Conservation (phyloP, 1,284 basidiomycete species). For the Flammula alnicola region DNA sequence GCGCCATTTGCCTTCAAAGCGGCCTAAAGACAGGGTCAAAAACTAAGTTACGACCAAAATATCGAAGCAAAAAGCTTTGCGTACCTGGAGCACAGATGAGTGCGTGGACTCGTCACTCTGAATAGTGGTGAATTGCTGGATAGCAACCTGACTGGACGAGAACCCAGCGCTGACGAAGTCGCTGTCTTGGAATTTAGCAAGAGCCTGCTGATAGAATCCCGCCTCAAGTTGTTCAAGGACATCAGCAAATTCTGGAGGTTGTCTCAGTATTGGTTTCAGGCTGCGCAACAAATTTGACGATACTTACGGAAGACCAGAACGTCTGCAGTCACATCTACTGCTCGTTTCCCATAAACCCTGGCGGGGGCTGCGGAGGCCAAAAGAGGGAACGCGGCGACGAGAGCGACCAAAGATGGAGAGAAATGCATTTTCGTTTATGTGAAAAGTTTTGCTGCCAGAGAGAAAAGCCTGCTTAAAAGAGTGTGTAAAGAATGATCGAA, state of each 20-base stretch:
- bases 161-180: constrained; percentile 78
- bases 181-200: constrained; percentile 64
- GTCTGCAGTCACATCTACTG: constrained; percentile 45
- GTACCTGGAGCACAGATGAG: constrained; percentile 53
- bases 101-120: constrained; percentile 70
- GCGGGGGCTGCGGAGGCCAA: constrained; percentile 58
- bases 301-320: constrained; percentile 64
- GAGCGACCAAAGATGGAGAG: constrained; percentile 46
- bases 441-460: constrained; percentile 41
- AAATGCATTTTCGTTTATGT: constrained; percentile 53
- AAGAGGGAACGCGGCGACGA: constrained; percentile 48
- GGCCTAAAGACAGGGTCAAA: constrained; percentile 35
- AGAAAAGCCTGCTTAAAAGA: constrained; percentile 52
- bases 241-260: constrained; percentile 68
- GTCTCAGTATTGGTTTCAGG: background rate
- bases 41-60: background rate
- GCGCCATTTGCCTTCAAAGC: constrained; percentile 60
- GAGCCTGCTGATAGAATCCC: constrained; percentile 69
- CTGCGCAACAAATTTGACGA: background rate
- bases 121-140: constrained; percentile 67
- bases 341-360: constrained; percentile 42
- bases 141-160: constrained; percentile 54
- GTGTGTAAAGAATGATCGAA: constrained; percentile 41
- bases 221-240: constrained; percentile 77
- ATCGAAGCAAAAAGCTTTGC: constrained; percentile 11